These are phyloP conservation scores for Penicillium sp. DNA, from an alignment of 2,329 filamentous ascomycete genomes.

Conservation along the genomic window DNA sequence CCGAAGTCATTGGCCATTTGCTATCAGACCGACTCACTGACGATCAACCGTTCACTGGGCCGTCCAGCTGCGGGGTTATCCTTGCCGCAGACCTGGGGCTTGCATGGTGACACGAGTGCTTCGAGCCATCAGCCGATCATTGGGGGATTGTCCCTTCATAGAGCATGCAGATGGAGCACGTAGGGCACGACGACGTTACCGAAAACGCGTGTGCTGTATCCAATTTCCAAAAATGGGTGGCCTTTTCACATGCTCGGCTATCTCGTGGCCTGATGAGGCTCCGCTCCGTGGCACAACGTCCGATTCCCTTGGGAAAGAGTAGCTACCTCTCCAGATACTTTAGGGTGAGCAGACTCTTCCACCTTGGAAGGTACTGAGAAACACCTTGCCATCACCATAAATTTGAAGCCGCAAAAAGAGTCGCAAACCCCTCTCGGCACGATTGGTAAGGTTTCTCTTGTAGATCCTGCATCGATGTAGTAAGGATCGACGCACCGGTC, in stretches of 20 bases:
- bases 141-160: conserved; percentile 1
- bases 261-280: conserved; percentile 17
- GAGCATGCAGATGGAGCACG: conserved; percentile 1
- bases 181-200: neutral
- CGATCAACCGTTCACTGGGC: conserved; percentile 14
- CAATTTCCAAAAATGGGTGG: neutral
- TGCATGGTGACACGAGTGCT: conserved; percentile 18
- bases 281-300: conserved; percentile 12
- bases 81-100: conserved; percentile 15
- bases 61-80: conserved; percentile 24
- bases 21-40: conserved; percentile 6
- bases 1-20: conserved; percentile 5
- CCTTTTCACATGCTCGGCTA: conserved; percentile 31
- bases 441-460: conserved; percentile 15
- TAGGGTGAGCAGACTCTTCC: too few species aligned
- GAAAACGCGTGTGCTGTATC: neutral
- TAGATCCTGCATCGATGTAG: conserved; percentile 21
- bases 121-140: conserved; percentile 1
- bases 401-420: neutral
- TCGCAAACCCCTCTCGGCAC: conserved; percentile 11
- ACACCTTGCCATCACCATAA: neutral
- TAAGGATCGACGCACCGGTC: conserved; percentile 19
- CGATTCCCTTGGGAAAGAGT: conserved; percentile 5
- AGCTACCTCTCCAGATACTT: too few species aligned
- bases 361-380: neutral